Percentiles rank a stretch among this genome's conserved stretches.
Conservation (phyloP, 2,329 filamentous ascomycete genomes). For the Diplodia sapinea region DNA sequence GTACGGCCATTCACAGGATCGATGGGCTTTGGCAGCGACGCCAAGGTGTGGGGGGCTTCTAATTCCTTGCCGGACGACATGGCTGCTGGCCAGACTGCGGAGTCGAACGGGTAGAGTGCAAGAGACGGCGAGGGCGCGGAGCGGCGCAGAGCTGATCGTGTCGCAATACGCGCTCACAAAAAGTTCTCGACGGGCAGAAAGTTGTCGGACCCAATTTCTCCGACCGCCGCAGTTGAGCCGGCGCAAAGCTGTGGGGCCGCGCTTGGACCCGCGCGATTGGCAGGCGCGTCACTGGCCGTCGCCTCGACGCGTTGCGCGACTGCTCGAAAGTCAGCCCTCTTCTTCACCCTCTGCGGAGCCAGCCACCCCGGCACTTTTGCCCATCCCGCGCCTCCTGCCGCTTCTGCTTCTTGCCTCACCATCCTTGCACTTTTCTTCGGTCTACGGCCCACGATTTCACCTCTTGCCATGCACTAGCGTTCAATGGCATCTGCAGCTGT, state of each 20-base stretch:
- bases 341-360: not conserved
- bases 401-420: not conserved
- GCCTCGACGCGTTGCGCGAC: constrained; percentile 18
- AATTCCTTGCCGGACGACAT: constrained; percentile 48
- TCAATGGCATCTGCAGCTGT: constrained; percentile 48
- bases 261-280: not conserved
- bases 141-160: constrained; percentile 13
- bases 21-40: constrained; percentile 52
- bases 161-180: constrained; percentile 29
- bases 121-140: not conserved
- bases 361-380: not conserved
- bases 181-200: constrained; percentile 30
- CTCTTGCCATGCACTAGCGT: constrained; percentile 23
- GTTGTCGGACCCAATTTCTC: constrained; percentile 29
- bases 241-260: not conserved
- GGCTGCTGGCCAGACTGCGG: constrained; percentile 39
- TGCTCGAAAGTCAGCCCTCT: not conserved
- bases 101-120: not conserved
- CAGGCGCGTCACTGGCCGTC: constrained; percentile 20
- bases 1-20: constrained; percentile 51
- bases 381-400: not conserved
- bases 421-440: not conserved
- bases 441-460: not conserved
- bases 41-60: constrained; percentile 50
- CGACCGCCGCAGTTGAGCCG: constrained; percentile 19